A percentile compares a stretch with the other conserved stretches of the same genome.
Conservation (phyloP, 148 eudicot species). For the Beta vulgaris region DNA sequence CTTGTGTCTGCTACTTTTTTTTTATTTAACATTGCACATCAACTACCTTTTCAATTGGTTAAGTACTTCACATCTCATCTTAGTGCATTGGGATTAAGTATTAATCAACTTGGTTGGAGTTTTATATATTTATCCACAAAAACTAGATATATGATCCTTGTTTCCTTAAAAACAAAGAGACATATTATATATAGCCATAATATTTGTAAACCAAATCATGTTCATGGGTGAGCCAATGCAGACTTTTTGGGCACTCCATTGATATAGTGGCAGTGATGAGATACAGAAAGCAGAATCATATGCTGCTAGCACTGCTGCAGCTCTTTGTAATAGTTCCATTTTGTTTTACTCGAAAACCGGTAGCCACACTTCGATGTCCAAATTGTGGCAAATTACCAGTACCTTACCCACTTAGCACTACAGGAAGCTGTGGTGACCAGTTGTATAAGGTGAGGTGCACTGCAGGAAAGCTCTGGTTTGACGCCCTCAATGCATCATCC, state of each 20-base stretch:
- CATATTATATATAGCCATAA: not conserved
- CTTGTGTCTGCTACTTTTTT: not conserved
- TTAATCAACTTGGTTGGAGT: not conserved
- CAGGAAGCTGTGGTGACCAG: conserved; percentile 44
- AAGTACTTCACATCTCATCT: not conserved
- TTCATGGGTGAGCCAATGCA: not conserved
- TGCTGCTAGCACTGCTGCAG: not conserved
- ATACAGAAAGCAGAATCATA: not conserved
- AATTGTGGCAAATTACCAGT: conserved; percentile 41
- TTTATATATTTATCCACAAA: not conserved
- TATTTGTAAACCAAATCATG: not conserved
- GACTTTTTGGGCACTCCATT: not conserved
- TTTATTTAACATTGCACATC: not conserved
- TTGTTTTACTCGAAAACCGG: not conserved
- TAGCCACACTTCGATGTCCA: conserved; percentile 29
- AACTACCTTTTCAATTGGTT: not conserved
- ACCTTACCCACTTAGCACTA: conserved; percentile 51
- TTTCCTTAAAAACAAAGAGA: not conserved
- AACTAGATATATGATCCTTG: not conserved
- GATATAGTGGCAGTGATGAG: not conserved
- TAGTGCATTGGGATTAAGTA: not conserved
- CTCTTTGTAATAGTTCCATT: conserved; percentile 9
- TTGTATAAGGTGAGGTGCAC: conserved; percentile 46
- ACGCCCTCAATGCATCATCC: conserved; percentile 33
- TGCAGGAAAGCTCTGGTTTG: conserved; percentile 36